These are phyloP conservation scores for Talaromyces wortmannii DNA, from an alignment of 495 filamentous ascomycete genomes.

Conservation along the genomic window DNA sequence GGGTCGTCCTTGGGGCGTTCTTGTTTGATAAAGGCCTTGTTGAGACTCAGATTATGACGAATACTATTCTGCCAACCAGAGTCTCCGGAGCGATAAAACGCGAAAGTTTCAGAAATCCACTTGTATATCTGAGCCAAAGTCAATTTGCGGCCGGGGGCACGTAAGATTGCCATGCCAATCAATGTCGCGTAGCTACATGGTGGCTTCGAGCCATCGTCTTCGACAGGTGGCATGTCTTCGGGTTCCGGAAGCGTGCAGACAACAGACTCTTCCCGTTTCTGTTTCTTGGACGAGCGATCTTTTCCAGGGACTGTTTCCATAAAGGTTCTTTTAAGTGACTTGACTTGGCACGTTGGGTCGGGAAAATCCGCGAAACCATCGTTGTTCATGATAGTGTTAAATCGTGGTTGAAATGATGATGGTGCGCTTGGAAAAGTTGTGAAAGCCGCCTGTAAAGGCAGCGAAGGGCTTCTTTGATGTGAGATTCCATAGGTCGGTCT, in stretches of 20 bases:
- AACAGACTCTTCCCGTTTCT: conserved; percentile 39
- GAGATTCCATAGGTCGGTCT: conserved; percentile 48
- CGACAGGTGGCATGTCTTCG: conserved; percentile 68
- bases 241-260: conserved; percentile 56
- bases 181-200: conserved; percentile 89
- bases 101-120: conserved; percentile 94
- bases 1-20: conserved; percentile 96
- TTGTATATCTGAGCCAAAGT: conserved; percentile 98
- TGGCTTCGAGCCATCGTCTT: conserved; percentile 87
- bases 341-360: conserved; percentile 51
- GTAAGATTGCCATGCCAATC: conserved; percentile 94
- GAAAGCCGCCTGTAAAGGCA: conserved; percentile 59
- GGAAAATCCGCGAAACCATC: conserved; percentile 47
- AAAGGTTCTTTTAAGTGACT: conserved; percentile 58
- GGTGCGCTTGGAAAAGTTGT: conserved; percentile 51
- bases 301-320: conserved; percentile 70
- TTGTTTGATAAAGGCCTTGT: conserved; percentile 95
- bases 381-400: conserved; percentile 26
- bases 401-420: conserved; percentile 5
- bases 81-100: conserved; percentile 75
- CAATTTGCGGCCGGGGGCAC: conserved; percentile 73
- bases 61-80: conserved; percentile 99
- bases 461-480: conserved; percentile 20
- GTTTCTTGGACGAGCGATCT: conserved; percentile 58
- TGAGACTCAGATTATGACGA: conserved; percentile 93